These are phyloP conservation scores for Phytophthora pisi DNA, from an alignment of 352 stramenopile species.

Conservation along the genomic window DNA sequence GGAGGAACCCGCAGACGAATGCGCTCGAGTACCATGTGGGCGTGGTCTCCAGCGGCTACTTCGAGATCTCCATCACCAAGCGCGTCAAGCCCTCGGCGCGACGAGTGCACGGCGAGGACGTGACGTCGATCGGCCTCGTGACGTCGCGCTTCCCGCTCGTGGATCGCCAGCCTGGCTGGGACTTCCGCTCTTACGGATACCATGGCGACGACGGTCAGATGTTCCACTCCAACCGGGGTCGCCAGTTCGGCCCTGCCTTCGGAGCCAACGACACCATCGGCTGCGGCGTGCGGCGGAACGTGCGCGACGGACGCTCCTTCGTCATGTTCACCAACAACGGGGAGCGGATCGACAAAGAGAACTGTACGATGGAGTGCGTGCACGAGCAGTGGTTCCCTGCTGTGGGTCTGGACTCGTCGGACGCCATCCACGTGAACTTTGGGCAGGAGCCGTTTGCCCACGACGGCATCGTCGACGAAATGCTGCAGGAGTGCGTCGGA, in stretches of 20 bases:
- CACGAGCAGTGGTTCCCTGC: constrained; percentile 42
- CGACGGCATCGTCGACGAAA: constrained; percentile 37
- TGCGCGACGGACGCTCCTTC: constrained; percentile 34
- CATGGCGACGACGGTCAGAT: constrained; percentile 78
- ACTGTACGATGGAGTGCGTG: constrained; percentile 31
- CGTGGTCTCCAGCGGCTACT: constrained; percentile 40
- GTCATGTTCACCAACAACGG: constrained; percentile 44
- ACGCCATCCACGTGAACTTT: constrained; percentile 42
- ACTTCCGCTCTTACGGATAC: constrained; percentile 69
- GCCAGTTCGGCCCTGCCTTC: constrained; percentile 39
- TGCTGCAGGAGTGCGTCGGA: constrained; percentile 30
- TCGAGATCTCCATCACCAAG: constrained; percentile 42
- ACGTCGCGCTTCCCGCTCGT: constrained; percentile 59
- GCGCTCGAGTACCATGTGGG: constrained; percentile 39
- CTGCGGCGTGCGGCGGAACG: constrained; percentile 33
- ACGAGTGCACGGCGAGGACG: constrained; percentile 38
- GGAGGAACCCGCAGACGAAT: constrained; percentile 24
- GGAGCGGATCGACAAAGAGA: constrained; percentile 18
- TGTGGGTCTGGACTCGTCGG: constrained; percentile 36
- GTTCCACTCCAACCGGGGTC: constrained; percentile 51
- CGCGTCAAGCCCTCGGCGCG: constrained; percentile 33
- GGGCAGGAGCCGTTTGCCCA: constrained; percentile 42
- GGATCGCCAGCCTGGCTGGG: constrained; percentile 72
- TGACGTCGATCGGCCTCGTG: constrained; percentile 66
- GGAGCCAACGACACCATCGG: constrained; percentile 37